Evolutionary conservation across 2,329 filamentous ascomycete genomes (phyloP).

Genomic region (Penicillium sp.): DNA sequence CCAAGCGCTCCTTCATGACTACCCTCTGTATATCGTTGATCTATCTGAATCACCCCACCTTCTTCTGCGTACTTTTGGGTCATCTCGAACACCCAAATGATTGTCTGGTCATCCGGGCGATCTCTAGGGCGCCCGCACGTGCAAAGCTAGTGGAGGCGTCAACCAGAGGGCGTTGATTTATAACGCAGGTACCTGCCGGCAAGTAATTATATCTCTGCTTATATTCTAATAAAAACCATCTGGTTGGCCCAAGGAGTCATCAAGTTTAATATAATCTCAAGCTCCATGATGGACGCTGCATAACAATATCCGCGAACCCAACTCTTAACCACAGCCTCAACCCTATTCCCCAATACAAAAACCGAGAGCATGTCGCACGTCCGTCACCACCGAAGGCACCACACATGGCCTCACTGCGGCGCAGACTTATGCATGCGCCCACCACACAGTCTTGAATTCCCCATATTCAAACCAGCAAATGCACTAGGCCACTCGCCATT

Average conservation of each 20-base stretch:
- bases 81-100: slow-evolving; percentile 14
- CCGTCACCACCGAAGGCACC: slow-evolving; percentile 31
- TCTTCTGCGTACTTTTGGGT: neutral
- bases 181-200: slow-evolving; percentile 10
- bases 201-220: neutral
- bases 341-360: neutral
- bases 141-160: neutral
- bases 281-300: slow-evolving; percentile 5
- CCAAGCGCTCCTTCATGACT: neutral
- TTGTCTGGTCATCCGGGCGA: slow-evolving; percentile 15
- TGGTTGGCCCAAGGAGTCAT: neutral
- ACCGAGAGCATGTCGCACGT: slow-evolving; percentile 23
- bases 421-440: slow-evolving; percentile 20
- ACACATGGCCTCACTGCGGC: slow-evolving; percentile 37
- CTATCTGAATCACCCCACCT: neutral
- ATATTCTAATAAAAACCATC: neutral
- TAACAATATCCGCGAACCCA: neutral
- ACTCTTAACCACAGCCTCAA: neutral
- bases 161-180: slow-evolving; percentile 8
- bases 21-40: neutral
- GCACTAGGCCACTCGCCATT: slow-evolving; percentile 11
- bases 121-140: slow-evolving; percentile 1
- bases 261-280: neutral
- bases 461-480: slow-evolving; percentile 10
- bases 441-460: slow-evolving; percentile 20